Evolutionary conservation across 2,329 filamentous ascomycete genomes (phyloP).

Genomic region (Penicillium brasilianum): DNA sequence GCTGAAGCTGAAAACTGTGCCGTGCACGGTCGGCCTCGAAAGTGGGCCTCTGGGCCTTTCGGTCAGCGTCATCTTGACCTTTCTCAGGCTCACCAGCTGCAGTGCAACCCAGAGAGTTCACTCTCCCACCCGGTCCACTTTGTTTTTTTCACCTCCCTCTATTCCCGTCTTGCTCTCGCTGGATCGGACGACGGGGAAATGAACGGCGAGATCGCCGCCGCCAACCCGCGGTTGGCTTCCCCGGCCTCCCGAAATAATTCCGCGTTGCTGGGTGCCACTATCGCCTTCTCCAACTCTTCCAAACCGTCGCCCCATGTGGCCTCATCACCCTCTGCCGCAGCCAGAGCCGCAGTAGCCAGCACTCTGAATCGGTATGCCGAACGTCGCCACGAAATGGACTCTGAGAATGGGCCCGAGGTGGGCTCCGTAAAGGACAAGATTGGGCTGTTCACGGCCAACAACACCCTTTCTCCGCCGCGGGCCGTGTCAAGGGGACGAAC

Average conservation of each 20-base stretch:
- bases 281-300: conserved; percentile 39
- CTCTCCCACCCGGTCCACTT: background rate
- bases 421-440: conserved; percentile 48
- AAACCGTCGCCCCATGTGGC: conserved; percentile 27
- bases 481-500: conserved; percentile 19
- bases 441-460: conserved; percentile 36
- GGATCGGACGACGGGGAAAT: conserved; percentile 15
- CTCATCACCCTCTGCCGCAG: conserved; percentile 22
- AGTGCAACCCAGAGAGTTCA: conserved; percentile 13
- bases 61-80: background rate
- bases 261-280: conserved; percentile 45
- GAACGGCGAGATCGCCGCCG: conserved; percentile 39
- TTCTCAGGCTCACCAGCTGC: conserved; percentile 1
- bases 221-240: conserved; percentile 36
- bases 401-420: conserved; percentile 35
- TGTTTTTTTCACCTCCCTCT: background rate
- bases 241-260: conserved; percentile 32
- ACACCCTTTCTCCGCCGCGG: conserved; percentile 24
- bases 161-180: background rate
- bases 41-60: background rate
- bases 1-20: background rate
- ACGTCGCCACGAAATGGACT: conserved; percentile 25
- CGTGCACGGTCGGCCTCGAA: conserved; percentile 5
- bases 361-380: conserved; percentile 24
- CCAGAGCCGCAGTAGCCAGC: conserved; percentile 30